Evolutionary conservation across 495 filamentous ascomycete species (phyloP), one percentile per base, ranked within the genome.

Genomic region (Talaromyces thailandensis): DNA sequence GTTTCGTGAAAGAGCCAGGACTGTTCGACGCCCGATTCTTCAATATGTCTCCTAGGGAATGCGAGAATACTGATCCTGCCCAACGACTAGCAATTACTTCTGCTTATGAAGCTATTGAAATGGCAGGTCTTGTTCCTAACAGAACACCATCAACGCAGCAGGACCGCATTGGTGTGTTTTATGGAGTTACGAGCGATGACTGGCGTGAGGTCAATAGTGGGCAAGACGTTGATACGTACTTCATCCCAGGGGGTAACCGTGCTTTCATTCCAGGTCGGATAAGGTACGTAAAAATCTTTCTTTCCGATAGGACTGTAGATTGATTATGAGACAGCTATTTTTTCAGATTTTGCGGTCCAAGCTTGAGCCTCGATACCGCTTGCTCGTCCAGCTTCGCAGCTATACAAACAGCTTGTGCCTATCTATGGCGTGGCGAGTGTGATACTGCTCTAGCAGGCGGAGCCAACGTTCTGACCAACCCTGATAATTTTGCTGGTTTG

Each of bases 111-210:
- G 91, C 91, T 0, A 77, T 93, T 9, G 88, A 95, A 67, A 85
- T 86, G 80, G 84, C 87, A 25, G 91, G 91, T 0, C 68, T 23
- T 80, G 88, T 94, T 29, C 88, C 90, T 0, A 90, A 96, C 69
- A 80, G 88, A 62, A 94, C 92, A 0, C 90, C 89, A 1, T 91
- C 91, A 0, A 93, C 91, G 0, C 85, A 88, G 64, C 79, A 91
- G 18, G 86, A 88, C 63, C 83, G 90, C 1, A 85, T 93, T 51
- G 90, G 87, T 7, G 89, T 86, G 16, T 93, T 89, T 65, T 90
- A 89, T 67, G 90, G 90, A 18, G 86, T 91, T 68, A 88, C 88
- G 0, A 86, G 84, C 12, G 88, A 92, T 60, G 90, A 93, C 61
- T 93, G 85, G 80, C 83, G 84, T 64, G 88, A 92, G 65, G 83